Evolutionary conservation across 139 green algal species (phyloP).

Genomic region (Chlorella sp.): DNA sequence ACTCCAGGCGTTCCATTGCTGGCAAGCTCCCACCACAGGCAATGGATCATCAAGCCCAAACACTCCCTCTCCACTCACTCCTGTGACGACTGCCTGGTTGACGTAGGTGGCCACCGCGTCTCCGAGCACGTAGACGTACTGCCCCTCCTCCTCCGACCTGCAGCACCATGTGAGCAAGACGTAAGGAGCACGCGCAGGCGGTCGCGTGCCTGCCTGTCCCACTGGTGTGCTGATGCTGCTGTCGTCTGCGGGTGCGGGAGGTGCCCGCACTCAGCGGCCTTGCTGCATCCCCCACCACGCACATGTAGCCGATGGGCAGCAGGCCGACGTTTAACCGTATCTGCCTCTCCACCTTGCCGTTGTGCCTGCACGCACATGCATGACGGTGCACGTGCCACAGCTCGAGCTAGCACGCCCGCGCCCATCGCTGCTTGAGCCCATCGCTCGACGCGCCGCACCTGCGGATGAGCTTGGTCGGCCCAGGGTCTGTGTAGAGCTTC

Average conservation of each 20-base stretch:
- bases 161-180: too few species aligned
- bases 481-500: slow-evolving; percentile 65
- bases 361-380: slow-evolving; percentile 22
- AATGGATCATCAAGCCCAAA: too few species aligned
- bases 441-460: slow-evolving; percentile 12
- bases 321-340: slow-evolving; percentile 59
- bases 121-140: slow-evolving; percentile 72
- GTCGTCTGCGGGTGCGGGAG: too few species aligned
- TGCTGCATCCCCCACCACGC: too few species aligned
- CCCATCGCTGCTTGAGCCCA: background rate
- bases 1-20: too few species aligned
- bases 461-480: slow-evolving; percentile 61
- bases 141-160: slow-evolving; percentile 46
- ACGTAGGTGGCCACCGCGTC: slow-evolving; percentile 60
- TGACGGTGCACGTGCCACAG: background rate
- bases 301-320: slow-evolving; percentile 73
- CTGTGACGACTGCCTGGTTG: slow-evolving; percentile 13
- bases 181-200: too few species aligned
- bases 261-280: too few species aligned
- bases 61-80: slow-evolving; percentile 6
- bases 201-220: too few species aligned
- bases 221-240: too few species aligned
- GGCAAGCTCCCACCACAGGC: too few species aligned
- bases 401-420: background rate
- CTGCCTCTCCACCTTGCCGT: slow-evolving; percentile 66